Percentiles rank a stretch among this genome's conserved stretches.
Conservation (phyloP, 2,329 filamentous ascomycete genomes). For the Diaporthe sp. region DNA sequence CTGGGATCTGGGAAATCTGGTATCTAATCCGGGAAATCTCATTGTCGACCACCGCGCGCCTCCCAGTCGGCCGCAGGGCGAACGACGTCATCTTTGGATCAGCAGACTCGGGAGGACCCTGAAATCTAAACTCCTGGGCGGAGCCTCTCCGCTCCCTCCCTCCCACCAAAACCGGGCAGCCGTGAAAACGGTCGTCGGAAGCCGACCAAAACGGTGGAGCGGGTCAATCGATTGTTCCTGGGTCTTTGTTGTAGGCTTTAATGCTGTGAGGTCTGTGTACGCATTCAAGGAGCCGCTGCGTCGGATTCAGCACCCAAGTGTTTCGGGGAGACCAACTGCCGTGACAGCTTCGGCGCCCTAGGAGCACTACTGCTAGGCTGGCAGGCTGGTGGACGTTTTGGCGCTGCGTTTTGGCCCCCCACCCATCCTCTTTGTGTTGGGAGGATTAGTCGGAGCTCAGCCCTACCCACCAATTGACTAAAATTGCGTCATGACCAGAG, state of each 20-base stretch:
- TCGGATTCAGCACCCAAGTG: not conserved
- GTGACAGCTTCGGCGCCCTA: constrained; percentile 9
- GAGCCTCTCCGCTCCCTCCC: constrained; percentile 8
- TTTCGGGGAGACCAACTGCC: constrained; percentile 5
- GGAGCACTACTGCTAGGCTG: not conserved
- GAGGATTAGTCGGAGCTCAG: not conserved
- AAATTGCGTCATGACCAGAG: constrained; percentile 20
- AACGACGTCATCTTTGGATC: constrained; percentile 32
- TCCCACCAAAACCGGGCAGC: not conserved
- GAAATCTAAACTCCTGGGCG: constrained; percentile 13
- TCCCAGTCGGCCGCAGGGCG: not conserved
- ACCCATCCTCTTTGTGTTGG: not conserved
- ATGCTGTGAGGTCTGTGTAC: not conserved
- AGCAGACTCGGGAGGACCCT: constrained; percentile 12
- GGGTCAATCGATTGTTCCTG: constrained; percentile 7
- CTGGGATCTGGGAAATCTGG: constrained; percentile 16
- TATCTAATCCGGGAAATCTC: constrained; percentile 1
- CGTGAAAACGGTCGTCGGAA: constrained; percentile 23
- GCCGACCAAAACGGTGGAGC: constrained; percentile 22
- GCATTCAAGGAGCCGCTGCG: not conserved
- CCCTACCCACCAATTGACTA: constrained; percentile 11
- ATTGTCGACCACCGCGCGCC: not conserved
- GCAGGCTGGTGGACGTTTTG: not conserved
- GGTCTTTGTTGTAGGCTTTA: not conserved
- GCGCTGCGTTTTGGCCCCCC: constrained; percentile 9